Base-by-base conservation (phyloP, 2,329 filamentous ascomycete species). In the Monascus ruber region DNA sequence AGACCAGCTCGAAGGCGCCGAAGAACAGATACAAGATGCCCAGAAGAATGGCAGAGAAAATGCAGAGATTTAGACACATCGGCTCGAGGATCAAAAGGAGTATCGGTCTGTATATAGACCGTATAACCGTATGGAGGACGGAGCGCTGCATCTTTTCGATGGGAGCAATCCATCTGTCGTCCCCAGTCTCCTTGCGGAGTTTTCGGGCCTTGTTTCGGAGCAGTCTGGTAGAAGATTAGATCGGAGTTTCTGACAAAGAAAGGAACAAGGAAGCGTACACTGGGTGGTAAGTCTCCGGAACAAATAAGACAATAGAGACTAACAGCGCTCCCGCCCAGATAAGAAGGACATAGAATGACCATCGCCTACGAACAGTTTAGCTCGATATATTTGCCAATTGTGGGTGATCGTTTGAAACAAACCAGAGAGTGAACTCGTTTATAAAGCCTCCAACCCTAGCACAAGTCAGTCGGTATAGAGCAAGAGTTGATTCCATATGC, bases 21-120 rank as follows among this genome's bases (percentile, higher is more conserved):
- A 94, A 93, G 68, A 93, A 94, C 31, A 94, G 76, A 56, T 94
- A 94, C 2, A 94, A 66, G 34, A 94, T 82, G 4, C 87, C 88
- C 5, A 94, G 70, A n/a, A 94, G 68, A 39, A 95, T 76, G 31
- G 86, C 85, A 1, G 84, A 85, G 50, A 88, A 83, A 24, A 91
- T 64, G 60, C 86, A 91, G 25, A 95, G 76, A 48, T 79, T 78
- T 41, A 91, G 68, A 43, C 81, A 84, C 85, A 94, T 95, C 47
- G 84, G 85, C 66, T 94, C 86, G 39, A 84, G 74, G 36, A 81
- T 60, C 39, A 95, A 72, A 5, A 95, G 74, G 61, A 91, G 76
- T 56, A 91, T 83, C 5, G 85, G 85, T 27, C 75, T 63, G 47
- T 77, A 72, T 58, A 72, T 71, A 17, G 71, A 81, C 35, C 63